Evolutionary conservation across 441 rosid species (phyloP).

Genomic region (Eruca vesicaria): DNA sequence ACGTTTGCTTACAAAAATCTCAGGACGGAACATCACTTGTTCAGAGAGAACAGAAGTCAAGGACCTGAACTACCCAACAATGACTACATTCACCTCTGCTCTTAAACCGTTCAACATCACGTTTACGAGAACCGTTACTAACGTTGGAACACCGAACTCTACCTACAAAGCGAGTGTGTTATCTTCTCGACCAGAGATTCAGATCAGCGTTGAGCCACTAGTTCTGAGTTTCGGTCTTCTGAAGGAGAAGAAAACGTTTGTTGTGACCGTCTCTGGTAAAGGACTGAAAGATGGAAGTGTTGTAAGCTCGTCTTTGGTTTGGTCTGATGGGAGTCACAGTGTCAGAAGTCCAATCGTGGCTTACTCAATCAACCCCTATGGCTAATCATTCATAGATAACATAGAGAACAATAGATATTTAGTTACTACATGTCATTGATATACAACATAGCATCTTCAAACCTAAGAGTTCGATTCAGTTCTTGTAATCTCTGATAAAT

Average conservation of each 20-base stretch:
- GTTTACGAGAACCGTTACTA: constrained; percentile 44
- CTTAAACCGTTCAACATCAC: constrained; percentile 15
- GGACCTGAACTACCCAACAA: constrained; percentile 50
- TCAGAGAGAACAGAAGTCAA: background rate
- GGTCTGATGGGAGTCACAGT: constrained; percentile 44
- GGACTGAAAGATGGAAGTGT: background rate
- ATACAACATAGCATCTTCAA: constrained; percentile 38
- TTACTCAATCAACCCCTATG: constrained; percentile 18
- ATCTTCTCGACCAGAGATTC: constrained; percentile 5
- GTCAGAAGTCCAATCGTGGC: constrained; percentile 41
- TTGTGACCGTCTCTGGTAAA: constrained; percentile 29
- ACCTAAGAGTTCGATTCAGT: constrained; percentile 37
- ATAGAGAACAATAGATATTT: constrained; percentile 1
- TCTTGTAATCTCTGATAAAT: constrained; percentile 47
- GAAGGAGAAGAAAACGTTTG: constrained; percentile 25
- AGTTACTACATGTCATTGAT: constrained; percentile 42
- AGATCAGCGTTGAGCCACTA: constrained; percentile 19
- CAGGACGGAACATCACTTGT: constrained; percentile 37
- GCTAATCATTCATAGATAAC: background rate
- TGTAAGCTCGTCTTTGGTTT: constrained; percentile 36
- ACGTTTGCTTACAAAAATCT: constrained; percentile 18
- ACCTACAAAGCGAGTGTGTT: constrained; percentile 31
- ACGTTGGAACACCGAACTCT: constrained; percentile 43
- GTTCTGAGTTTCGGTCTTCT: constrained; percentile 11
- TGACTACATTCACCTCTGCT: constrained; percentile 16